Conservation (phyloP, 2,329 filamentous ascomycete species). For the Paracorniculantispora psalliotae region DNA sequence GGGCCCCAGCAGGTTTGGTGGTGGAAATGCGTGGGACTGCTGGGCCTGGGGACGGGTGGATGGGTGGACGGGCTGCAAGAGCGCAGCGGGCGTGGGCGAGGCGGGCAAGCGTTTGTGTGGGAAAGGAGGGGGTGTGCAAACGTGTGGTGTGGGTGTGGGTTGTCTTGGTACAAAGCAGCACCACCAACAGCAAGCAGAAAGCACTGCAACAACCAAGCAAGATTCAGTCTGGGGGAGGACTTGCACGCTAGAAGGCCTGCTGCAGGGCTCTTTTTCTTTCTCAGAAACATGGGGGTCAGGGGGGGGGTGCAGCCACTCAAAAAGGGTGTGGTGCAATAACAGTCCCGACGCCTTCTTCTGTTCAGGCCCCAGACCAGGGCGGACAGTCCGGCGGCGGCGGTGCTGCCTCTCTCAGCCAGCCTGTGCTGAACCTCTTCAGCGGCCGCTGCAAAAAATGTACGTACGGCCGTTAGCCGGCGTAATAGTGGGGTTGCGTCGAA, state of each 20-base stretch:
- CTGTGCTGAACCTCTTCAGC: not conserved
- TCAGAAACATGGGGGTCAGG: slow-evolving; percentile 1
- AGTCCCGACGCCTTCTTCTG: not conserved
- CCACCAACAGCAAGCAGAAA: not conserved
- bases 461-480: slow-evolving; percentile 53
- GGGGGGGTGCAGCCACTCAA: slow-evolving; percentile 11
- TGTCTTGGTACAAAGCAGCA: not conserved
- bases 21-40: slow-evolving; percentile 13
- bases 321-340: not conserved
- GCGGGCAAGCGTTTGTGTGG: not conserved
- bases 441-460: slow-evolving; percentile 25
- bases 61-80: not conserved
- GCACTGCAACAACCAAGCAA: not conserved
- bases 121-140: not conserved
- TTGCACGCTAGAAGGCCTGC: slow-evolving; percentile 15
- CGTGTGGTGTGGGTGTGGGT: not conserved
- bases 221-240: slow-evolving; percentile 9
- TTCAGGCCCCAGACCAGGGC: too few species aligned
- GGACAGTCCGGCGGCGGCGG: not conserved
- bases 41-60: slow-evolving; percentile 15
- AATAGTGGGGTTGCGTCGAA: slow-evolving; percentile 46
- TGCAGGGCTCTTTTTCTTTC: not conserved
- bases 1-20: not conserved
- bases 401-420: not conserved
- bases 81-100: not conserved